Evolutionary conservation across 306 rosid species (phyloP).

Genomic region (Pterocarpus macrocarpus): DNA sequence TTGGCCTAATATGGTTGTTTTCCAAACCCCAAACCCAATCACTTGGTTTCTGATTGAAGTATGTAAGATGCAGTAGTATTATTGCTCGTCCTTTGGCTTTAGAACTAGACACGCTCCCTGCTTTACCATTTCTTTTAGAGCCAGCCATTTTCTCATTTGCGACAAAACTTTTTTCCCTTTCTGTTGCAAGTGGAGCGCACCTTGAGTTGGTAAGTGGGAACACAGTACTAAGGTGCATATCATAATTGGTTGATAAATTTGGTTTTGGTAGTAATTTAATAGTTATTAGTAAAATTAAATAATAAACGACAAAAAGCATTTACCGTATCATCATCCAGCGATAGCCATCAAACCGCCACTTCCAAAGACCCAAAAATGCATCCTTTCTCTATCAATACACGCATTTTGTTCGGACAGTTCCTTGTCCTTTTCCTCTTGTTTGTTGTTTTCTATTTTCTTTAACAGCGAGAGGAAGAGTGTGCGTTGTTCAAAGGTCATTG

Average conservation of each 20-base stretch:
- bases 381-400: constrained; percentile 44
- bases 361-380: constrained; percentile 2
- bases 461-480: background rate
- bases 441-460: constrained; percentile 32
- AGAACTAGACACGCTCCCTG: constrained; percentile 21
- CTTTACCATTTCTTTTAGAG: constrained; percentile 21
- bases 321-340: constrained; percentile 2
- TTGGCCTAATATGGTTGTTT: constrained; percentile 38
- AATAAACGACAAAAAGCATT: constrained; percentile 20
- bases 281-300: background rate
- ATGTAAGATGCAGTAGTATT: constrained; percentile 9
- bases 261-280: background rate
- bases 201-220: constrained; percentile 34
- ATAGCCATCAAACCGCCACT: background rate
- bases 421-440: constrained; percentile 5
- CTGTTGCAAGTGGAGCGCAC: constrained; percentile 43
- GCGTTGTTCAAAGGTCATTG: constrained; percentile 28
- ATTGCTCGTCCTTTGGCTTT: background rate
- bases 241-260: constrained; percentile 35
- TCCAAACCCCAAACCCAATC: constrained; percentile 3
- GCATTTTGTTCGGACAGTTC: background rate
- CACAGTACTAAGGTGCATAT: background rate
- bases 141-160: constrained; percentile 21
- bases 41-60: constrained; percentile 29
- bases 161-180: constrained; percentile 11